Evolutionary conservation across 208 protist genomes (phyloP).

Genomic region (Wallacemonas sp.): DNA sequence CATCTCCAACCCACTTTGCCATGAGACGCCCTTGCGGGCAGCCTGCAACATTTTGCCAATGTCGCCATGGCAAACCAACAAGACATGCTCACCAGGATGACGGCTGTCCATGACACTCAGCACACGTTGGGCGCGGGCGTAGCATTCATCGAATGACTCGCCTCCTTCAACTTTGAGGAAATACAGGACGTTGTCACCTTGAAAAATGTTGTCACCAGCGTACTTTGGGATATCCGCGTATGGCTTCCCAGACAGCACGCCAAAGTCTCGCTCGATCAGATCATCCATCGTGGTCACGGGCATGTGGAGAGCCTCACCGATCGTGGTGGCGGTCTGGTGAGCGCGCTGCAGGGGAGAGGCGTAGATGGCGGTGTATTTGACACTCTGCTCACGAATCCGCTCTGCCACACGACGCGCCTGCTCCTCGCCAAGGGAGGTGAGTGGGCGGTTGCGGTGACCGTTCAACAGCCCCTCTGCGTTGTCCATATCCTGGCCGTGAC

Average conservation of each 20-base stretch:
- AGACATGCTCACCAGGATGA: constrained; percentile 66
- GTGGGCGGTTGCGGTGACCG: constrained; percentile 79
- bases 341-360: constrained; percentile 78
- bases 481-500: constrained; percentile 91
- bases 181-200: constrained; percentile 85
- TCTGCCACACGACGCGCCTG: constrained; percentile 66
- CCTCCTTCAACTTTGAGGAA: constrained; percentile 71
- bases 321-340: constrained; percentile 61
- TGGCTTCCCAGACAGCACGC: constrained; percentile 76
- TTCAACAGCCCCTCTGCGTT: constrained; percentile 83
- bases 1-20: constrained; percentile 64
- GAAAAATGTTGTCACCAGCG: constrained; percentile 67
- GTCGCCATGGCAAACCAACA: constrained; percentile 90
- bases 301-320: constrained; percentile 41
- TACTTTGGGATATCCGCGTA: constrained; percentile 66
- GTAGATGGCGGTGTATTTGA: constrained; percentile 68
- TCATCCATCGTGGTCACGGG: constrained; percentile 44
- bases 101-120: constrained; percentile 51
- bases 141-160: constrained; percentile 82
- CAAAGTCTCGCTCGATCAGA: constrained; percentile 90
- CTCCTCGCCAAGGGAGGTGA: constrained; percentile 62
- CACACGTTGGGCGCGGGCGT: constrained; percentile 61
- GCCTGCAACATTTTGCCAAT: constrained; percentile 92
- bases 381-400: constrained; percentile 41
- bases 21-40: constrained; percentile 52